Conservation (phyloP, 2,329 filamentous ascomycete genomes). For the Cryphonectria nitschkei region DNA sequence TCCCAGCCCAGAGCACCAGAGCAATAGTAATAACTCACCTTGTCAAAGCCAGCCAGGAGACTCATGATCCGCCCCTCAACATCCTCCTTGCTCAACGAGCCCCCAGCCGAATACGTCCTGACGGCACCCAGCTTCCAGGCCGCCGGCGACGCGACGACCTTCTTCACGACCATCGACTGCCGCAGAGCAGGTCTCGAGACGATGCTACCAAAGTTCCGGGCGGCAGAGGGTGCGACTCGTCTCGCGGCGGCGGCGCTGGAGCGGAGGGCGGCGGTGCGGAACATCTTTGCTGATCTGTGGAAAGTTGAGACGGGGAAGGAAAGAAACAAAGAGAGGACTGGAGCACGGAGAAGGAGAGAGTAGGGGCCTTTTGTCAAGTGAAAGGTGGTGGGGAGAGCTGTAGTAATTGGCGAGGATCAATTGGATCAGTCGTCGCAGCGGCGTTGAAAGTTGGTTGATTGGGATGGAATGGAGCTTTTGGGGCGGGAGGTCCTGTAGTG, state of each 20-base stretch:
- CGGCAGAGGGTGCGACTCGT: conserved; percentile 52
- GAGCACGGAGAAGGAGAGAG: not conserved
- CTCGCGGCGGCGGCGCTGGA: conserved; percentile 61
- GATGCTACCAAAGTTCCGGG: conserved; percentile 55
- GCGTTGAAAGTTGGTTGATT: not conserved
- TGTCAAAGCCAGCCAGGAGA: conserved; percentile 95
- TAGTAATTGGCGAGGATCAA: conserved; percentile 10
- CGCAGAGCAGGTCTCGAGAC: conserved; percentile 45
- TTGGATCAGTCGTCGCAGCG: conserved; percentile 13
- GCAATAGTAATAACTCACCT: conserved; percentile 61
- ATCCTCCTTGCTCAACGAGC: conserved; percentile 71
- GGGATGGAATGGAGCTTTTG: not conserved
- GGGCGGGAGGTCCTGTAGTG: conserved; percentile 27
- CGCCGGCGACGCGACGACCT: conserved; percentile 62
- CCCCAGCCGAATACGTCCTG: conserved; percentile 84
- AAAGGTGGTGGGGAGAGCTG: too few relatives aligned
- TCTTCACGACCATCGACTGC: conserved; percentile 52
- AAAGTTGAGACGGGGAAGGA: not conserved
- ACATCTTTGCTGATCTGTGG: conserved; percentile 64
- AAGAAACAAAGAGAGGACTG: conserved; percentile 13
- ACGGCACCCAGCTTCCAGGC: conserved; percentile 65
- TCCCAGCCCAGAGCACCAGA: not conserved
- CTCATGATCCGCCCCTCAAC: conserved; percentile 91
- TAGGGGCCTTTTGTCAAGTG: not conserved
- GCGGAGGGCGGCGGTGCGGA: conserved; percentile 84